phyloP scores from a whole-genome alignment of 345 rosid genomes.

The Euphorbia peplus region DNA sequence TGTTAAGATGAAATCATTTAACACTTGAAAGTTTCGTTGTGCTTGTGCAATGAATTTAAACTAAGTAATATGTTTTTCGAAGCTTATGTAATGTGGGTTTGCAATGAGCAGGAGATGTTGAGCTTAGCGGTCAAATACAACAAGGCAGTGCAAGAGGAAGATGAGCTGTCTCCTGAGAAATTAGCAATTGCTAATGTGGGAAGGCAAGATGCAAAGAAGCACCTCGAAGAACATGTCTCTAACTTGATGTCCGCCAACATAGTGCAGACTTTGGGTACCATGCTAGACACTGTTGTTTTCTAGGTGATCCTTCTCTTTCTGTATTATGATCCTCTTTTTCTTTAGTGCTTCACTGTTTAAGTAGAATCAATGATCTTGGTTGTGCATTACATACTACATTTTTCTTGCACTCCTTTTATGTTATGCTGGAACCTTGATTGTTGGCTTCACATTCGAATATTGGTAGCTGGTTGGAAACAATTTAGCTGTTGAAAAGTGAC shows the following conservation, averaged over 20 bases:
- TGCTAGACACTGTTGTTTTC: conserved; percentile 96
- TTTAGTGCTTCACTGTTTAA: not conserved
- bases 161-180: conserved; percentile 91
- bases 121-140: conserved; percentile 75
- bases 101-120: conserved; percentile 77
- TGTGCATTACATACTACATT: not conserved
- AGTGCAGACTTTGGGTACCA: conserved; percentile 92
- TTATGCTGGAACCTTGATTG: not conserved
- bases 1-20: not conserved
- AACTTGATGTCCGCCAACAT: conserved; percentile 98
- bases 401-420: no score
- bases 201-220: conserved; percentile 98
- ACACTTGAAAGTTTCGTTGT: not conserved
- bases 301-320: conserved; percentile 19
- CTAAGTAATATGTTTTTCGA: not conserved
- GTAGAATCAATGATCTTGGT: not conserved
- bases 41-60: not conserved
- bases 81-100: conserved; percentile 2
- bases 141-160: conserved; percentile 98
- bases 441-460: not conserved
- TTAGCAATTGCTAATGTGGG: conserved; percentile 92
- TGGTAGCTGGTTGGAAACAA: not conserved
- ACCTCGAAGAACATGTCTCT: conserved; percentile 92
- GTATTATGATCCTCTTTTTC: not conserved
- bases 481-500: not conserved